Base-by-base conservation (phyloP, 176 grass and related monocot genomes). In the Hsuehochloa calcarea region DNA sequence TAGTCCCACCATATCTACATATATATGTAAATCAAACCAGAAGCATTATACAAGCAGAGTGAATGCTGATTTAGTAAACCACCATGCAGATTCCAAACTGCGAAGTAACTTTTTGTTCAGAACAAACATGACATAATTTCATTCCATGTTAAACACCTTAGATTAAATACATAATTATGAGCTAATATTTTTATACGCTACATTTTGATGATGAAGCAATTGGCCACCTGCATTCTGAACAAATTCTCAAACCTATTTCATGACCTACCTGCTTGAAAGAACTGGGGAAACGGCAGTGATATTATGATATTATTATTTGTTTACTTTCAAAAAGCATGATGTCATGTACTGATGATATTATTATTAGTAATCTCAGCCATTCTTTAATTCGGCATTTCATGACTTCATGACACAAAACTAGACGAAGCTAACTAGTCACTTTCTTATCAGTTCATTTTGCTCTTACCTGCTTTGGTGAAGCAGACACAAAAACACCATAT, bases 361-460 rank as follows among this genome's bases (percentile, higher is more conserved):
- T n/a, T n/a, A n/a, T n/a, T n/a, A n/a, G 10, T 35, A 23, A 78
- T 26, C 31, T 37, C 5, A 55, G 3, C n/a, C 45, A 54, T 81
- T 14, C 5, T 65, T 27, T 64, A 47, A 59, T 60, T 61, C 54
- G 44, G 38, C 4, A 75, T 75, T 38, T 61, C 5, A 65, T 16
- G 27, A 25, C 31, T 84, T 19, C 2, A 39, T 27, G 29, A 4
- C 5, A 66, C 8, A 50, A 40, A 74, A 74, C 41, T 74, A 66
- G 44, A 55, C 25, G 17, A 26, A 84, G 8, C 11, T 38, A 41
- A 14, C 9, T 23, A 66, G 13, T 47, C 17, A 38, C 26, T 44
- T 78, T 59, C 70, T 39, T 69, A 76, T 71, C 51, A 50, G 29
- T 69, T 77, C 38, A 70, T 68, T 51, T 61, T 78, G 50, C 17